Evolutionary conservation across 371 early-diverging fungal species (phyloP).

Genomic region (Rhizopus sp.): DNA sequence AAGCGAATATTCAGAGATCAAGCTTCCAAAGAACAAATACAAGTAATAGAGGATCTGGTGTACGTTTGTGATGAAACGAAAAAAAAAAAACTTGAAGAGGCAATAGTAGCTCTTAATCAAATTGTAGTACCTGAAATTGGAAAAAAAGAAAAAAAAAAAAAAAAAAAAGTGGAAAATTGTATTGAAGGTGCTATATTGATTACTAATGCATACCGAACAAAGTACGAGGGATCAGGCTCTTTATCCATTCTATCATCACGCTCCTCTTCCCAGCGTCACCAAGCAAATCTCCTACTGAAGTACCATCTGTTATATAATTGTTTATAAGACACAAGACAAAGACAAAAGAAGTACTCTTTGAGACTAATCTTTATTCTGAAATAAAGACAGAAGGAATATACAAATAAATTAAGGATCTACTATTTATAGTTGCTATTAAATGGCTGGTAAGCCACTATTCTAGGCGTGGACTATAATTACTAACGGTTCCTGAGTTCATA

Average conservation of each 20-base stretch:
- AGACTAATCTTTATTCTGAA: no score
- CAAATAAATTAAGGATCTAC: no score
- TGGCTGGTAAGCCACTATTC: no score
- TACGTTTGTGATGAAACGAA: constrained; percentile 9
- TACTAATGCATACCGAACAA: constrained; percentile 4
- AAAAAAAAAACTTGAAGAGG: constrained; percentile 5
- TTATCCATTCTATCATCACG: constrained; percentile 3
- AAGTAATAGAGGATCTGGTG: constrained; percentile 8
- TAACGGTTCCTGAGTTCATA: no score
- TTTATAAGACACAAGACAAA: no score
- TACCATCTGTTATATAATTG: no score
- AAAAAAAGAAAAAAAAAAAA: no score
- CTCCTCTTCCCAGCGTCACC: constrained; percentile 6
- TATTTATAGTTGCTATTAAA: no score
- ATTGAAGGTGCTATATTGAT: constrained; percentile 6
- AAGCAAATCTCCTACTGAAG: no score
- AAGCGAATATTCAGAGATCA: constrained; percentile 3
- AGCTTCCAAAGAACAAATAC: constrained; percentile 3
- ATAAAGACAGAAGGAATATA: no score
- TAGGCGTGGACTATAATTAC: no score
- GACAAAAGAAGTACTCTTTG: no score
- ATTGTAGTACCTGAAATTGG: constrained; percentile 4
- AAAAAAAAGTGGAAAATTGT: not conserved
- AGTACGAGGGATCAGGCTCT: constrained; percentile 7
- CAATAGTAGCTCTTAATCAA: constrained; percentile 2